Evolutionary conservation across 345 rosid genomes (phyloP).

Genomic region (Linum usitatissimum): DNA sequence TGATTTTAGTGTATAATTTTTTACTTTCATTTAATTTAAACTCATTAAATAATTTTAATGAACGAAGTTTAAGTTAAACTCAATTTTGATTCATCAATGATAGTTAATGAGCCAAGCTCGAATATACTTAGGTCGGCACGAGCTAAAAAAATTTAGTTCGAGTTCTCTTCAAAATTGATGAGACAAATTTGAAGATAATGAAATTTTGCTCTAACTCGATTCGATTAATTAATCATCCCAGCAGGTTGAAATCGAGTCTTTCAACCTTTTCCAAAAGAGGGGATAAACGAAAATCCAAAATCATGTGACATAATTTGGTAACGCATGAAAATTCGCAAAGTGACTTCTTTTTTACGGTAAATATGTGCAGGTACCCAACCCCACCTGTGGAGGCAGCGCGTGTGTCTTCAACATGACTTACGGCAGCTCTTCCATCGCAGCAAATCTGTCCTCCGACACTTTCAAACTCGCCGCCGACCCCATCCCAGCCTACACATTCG

Average conservation of each 20-base stretch:
- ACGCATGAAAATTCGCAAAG: background rate
- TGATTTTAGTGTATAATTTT: too few species aligned
- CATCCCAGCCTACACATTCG: conserved; percentile 62
- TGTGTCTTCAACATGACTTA: conserved; percentile 77
- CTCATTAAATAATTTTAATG: background rate
- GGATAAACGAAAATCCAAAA: background rate
- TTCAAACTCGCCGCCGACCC: conserved; percentile 48
- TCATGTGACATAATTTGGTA: background rate
- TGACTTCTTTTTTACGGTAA: background rate
- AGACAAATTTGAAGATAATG: too few species aligned
- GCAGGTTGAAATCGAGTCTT: too few species aligned
- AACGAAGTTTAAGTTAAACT: too few species aligned
- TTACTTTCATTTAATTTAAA: too few species aligned
- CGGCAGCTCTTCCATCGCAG: conserved; percentile 59
- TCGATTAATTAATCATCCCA: too few species aligned
- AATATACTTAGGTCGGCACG: too few species aligned
- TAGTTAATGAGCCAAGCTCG: too few species aligned
- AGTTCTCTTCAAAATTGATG: too few species aligned
- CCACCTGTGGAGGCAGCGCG: conserved; percentile 48
- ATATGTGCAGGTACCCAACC: conserved; percentile 45
- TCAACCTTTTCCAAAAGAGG: background rate
- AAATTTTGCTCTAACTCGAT: too few species aligned
- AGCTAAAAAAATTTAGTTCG: too few species aligned
- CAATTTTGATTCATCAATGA: background rate
- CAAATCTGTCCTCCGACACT: conserved; percentile 57